Conservation (phyloP, 495 filamentous ascomycete species). For the Annulohypoxylon moriforme region DNA sequence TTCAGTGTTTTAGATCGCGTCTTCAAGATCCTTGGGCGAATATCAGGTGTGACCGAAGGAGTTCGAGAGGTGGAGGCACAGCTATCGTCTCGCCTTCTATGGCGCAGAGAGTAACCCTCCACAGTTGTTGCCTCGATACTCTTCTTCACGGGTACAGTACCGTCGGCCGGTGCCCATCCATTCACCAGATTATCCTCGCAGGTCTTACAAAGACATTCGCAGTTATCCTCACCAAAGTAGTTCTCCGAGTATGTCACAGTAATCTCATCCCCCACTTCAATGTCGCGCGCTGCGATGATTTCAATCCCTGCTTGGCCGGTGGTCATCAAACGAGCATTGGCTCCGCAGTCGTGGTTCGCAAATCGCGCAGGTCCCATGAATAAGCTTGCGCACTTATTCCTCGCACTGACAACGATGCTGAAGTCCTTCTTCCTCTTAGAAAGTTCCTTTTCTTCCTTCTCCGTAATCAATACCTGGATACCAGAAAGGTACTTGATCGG, state of each 20-base stretch:
- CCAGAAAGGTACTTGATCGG: constrained; percentile 90
- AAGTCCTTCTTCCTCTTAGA: constrained; percentile 87
- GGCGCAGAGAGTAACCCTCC: constrained; percentile 58
- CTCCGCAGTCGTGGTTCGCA: constrained; percentile 95
- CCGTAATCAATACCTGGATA: constrained; percentile 88
- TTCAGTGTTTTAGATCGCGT: constrained; percentile 48
- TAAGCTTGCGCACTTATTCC: constrained; percentile 86
- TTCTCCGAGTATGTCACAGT: constrained; percentile 95
- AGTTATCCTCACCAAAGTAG: constrained; percentile 95
- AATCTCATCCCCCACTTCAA: constrained; percentile 90
- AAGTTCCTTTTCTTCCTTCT: constrained; percentile 86
- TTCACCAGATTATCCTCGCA: constrained; percentile 82
- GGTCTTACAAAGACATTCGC: constrained; percentile 90
- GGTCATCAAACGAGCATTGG: constrained; percentile 88
- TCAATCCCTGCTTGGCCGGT: constrained; percentile 87
- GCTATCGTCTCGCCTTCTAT: constrained; percentile 57
- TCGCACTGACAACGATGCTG: constrained; percentile 92
- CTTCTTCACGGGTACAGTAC: constrained; percentile 52
- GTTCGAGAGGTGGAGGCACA: constrained; percentile 55
- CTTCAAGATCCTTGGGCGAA: constrained; percentile 57
- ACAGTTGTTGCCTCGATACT: constrained; percentile 52
- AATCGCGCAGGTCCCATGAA: constrained; percentile 96
- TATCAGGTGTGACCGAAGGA: constrained; percentile 60
- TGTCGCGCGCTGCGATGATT: constrained; percentile 81
- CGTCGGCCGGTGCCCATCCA: constrained; percentile 74